These are phyloP conservation scores for Emericellopsis terricola DNA, from an alignment of 495 filamentous ascomycete genomes.

Conservation along the genomic window DNA sequence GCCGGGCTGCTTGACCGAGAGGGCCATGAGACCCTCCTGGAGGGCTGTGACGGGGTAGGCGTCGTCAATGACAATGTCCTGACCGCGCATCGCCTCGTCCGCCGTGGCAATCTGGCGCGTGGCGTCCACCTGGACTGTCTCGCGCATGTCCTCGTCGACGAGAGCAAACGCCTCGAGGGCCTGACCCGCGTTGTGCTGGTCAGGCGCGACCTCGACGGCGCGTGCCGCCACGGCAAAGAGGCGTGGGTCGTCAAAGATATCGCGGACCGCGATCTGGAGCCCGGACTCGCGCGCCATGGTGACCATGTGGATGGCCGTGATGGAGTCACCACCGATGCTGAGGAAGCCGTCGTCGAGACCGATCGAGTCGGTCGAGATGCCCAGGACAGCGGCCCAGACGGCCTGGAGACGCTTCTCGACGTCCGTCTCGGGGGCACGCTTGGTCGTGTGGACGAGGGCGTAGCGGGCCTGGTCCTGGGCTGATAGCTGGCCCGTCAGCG, in stretches of 20 bases:
- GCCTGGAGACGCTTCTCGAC: conserved; percentile 1
- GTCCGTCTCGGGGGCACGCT: conserved; percentile 1
- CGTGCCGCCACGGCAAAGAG: conserved; percentile 1
- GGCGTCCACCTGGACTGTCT: too few species aligned
- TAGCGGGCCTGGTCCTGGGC: conserved; percentile 6
- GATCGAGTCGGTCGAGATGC: conserved; percentile 17
- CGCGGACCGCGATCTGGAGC: conserved; percentile 14
- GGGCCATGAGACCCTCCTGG: conserved; percentile 31
- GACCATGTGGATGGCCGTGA: too few species aligned
- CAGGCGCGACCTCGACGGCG: too few species aligned
- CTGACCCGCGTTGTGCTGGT: too few species aligned
- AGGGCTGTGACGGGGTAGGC: conserved; percentile 32
- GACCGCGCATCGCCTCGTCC: too few species aligned
- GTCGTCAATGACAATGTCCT: not conserved
- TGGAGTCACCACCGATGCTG: too few species aligned
- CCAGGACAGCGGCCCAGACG: conserved; percentile 18
- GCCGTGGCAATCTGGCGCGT: too few species aligned
- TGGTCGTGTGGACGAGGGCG: conserved; percentile 9
- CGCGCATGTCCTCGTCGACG: too few species aligned
- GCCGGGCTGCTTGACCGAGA: conserved; percentile 19
- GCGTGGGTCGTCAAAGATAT: conserved; percentile 4
- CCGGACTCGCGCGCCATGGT: conserved; percentile 20
- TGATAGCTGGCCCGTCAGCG: not conserved
- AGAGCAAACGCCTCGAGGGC: too few species aligned
- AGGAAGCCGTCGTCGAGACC: conserved; percentile 24